Conservation (phyloP, 306 rosid species). For the Ziziphus jujuba region DNA sequence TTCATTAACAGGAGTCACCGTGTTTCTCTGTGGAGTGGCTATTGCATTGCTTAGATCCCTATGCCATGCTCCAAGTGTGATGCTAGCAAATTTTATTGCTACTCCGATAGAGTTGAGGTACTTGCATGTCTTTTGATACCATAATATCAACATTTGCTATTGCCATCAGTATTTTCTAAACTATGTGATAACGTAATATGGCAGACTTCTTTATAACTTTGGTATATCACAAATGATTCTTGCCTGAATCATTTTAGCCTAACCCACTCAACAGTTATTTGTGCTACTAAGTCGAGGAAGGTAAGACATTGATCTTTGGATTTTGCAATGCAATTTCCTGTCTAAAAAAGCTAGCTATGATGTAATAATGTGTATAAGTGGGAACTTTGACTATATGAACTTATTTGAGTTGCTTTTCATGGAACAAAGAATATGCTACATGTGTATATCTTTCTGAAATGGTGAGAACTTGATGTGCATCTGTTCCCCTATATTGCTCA, state of each 20-base stretch:
- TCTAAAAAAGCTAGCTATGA: neutral
- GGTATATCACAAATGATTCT: neutral
- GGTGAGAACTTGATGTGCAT: neutral
- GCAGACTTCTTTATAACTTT: neutral
- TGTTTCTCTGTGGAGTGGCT: conserved; percentile 69
- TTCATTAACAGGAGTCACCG: conserved; percentile 68
- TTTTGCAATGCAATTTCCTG: no score
- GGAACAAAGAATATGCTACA: neutral
- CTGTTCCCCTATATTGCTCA: neutral
- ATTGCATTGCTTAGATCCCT: conserved; percentile 66
- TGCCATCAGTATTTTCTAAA: neutral
- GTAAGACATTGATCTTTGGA: no score
- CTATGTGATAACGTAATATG: neutral
- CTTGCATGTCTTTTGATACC: conserved; percentile 10
- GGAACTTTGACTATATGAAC: neutral
- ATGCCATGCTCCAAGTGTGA: conserved; percentile 87
- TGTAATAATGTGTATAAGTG: neutral
- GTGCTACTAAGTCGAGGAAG: neutral
- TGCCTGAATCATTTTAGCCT: neutral
- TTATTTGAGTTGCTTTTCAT: neutral
- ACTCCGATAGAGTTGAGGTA: conserved; percentile 95
- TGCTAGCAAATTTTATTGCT: conserved; percentile 85
- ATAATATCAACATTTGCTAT: conserved; percentile 5
- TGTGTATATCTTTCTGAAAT: neutral
- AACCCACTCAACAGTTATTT: neutral